phyloP scores from a whole-genome alignment of 495 filamentous ascomycete species.

The Talaromyces nanjingensis region DNA sequence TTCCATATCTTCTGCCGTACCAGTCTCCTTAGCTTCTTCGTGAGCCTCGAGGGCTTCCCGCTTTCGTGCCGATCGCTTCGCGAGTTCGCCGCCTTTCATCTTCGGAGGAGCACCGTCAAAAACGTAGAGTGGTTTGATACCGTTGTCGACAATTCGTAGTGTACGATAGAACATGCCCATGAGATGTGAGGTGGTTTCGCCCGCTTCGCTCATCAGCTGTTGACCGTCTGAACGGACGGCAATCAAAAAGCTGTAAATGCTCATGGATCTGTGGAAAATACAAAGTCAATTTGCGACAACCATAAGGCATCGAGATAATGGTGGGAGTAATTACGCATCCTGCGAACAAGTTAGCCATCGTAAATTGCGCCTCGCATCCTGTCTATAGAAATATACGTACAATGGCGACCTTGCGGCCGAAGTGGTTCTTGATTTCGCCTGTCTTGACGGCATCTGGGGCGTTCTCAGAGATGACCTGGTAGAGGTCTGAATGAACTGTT shows the following conservation, averaged over 20 bases:
- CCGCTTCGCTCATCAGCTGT: constrained; percentile 86
- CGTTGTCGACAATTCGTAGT: constrained; percentile 94
- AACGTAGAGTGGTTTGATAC: constrained; percentile 96
- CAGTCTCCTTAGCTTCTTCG: constrained; percentile 94
- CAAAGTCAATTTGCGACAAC: neutral
- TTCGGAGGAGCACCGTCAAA: constrained; percentile 97
- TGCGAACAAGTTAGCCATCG: neutral
- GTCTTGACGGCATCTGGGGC: constrained; percentile 89
- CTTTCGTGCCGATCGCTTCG: constrained; percentile 88
- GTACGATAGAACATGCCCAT: constrained; percentile 99
- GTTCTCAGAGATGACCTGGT: constrained; percentile 83
- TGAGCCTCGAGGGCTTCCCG: constrained; percentile 78
- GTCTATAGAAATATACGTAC: constrained; percentile 42
- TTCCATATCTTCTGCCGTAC: constrained; percentile 93
- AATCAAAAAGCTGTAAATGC: constrained; percentile 96
- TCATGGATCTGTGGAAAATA: constrained; percentile 69
- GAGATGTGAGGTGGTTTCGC: constrained; percentile 93
- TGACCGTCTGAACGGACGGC: constrained; percentile 95
- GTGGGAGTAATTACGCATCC: constrained; percentile 1
- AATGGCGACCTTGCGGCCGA: constrained; percentile 94
- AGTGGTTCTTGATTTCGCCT: constrained; percentile 97
- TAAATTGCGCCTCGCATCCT: neutral
- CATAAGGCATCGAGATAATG: neutral
- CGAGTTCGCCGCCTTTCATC: constrained; percentile 91
- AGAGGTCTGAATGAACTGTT: constrained; percentile 49